Evolutionary conservation across 2,329 filamentous ascomycete species (phyloP).

Genomic region (Teratosphaeria destructans): DNA sequence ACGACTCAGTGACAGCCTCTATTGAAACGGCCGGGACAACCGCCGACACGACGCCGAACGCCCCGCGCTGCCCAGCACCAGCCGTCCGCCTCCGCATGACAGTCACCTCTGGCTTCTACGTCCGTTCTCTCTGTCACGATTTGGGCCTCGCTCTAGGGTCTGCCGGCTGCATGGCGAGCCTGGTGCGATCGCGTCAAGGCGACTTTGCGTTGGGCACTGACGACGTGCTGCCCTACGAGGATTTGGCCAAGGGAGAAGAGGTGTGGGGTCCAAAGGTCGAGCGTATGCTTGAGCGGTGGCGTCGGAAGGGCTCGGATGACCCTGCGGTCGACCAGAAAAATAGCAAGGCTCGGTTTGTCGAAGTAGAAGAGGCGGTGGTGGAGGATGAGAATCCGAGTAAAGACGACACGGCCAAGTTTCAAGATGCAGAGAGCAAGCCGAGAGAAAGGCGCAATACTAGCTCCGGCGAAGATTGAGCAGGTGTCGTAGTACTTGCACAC

Average conservation of each 20-base stretch:
- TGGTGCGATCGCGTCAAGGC: constrained; percentile 71
- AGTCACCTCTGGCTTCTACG: constrained; percentile 92
- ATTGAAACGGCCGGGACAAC: neutral
- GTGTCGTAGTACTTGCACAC: neutral
- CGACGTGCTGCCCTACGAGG: constrained; percentile 62
- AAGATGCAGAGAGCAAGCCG: neutral
- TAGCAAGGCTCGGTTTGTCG: neutral
- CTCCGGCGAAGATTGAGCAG: neutral
- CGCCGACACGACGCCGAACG: neutral
- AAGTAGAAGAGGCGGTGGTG: neutral
- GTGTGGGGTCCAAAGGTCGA: constrained; percentile 70
- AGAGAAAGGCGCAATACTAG: neutral
- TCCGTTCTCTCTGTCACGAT: constrained; percentile 87
- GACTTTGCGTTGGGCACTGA: constrained; percentile 66
- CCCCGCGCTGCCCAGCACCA: constrained; percentile 40
- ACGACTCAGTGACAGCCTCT: neutral
- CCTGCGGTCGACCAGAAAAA: neutral
- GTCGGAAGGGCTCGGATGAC: neutral
- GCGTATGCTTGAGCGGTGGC: constrained; percentile 39
- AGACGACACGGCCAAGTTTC: neutral
- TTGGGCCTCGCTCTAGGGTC: constrained; percentile 73
- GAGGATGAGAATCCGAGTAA: neutral
- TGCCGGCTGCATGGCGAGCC: constrained; percentile 73
- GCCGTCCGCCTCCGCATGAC: constrained; percentile 81
- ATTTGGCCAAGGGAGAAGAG: constrained; percentile 64